Percentiles rank a stretch among this genome's conserved stretches.
Evolutionary conservation across 129 eudicot genomes (phyloP).

Genomic region (Artemisia annua): DNA sequence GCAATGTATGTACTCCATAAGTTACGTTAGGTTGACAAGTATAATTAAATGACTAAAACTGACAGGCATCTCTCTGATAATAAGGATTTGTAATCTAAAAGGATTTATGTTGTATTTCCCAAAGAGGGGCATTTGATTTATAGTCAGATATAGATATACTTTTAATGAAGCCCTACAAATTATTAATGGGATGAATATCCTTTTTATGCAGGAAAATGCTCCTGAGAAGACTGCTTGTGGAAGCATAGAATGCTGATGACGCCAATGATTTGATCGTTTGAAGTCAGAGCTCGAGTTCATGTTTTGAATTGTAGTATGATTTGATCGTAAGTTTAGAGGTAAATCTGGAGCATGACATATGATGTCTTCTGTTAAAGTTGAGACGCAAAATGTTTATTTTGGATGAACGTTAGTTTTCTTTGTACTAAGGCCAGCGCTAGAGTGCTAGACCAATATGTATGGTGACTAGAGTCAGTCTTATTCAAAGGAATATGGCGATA

Average conservation of each 20-base stretch:
- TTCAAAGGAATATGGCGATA: neutral
- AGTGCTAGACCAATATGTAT: neutral
- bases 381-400: slow-evolving; percentile 3
- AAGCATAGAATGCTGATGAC: neutral
- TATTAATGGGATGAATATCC: neutral
- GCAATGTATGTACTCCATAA: neutral
- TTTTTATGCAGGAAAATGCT: slow-evolving; percentile 43
- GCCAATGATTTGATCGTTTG: neutral
- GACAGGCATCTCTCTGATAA: neutral
- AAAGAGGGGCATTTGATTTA: slow-evolving; percentile 6
- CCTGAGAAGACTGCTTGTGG: slow-evolving; percentile 24
- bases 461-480: slow-evolving; percentile 1
- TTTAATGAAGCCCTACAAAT: neutral
- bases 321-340: neutral
- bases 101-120: neutral
- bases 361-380: slow-evolving; percentile 12
- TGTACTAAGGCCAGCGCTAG: slow-evolving; percentile 1
- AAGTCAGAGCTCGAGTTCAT: slow-evolving; percentile 20
- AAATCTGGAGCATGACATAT: slow-evolving; percentile 12
- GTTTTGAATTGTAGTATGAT: slow-evolving; percentile 17
- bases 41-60: neutral
- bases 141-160: neutral
- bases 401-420: neutral
- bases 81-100: neutral
- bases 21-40: neutral